Percentiles rank a stretch among this genome's conserved stretches.
Evolutionary conservation across 1,139 yeast genomes (phyloP).

Genomic region (Blastobotrys petasosporus): DNA sequence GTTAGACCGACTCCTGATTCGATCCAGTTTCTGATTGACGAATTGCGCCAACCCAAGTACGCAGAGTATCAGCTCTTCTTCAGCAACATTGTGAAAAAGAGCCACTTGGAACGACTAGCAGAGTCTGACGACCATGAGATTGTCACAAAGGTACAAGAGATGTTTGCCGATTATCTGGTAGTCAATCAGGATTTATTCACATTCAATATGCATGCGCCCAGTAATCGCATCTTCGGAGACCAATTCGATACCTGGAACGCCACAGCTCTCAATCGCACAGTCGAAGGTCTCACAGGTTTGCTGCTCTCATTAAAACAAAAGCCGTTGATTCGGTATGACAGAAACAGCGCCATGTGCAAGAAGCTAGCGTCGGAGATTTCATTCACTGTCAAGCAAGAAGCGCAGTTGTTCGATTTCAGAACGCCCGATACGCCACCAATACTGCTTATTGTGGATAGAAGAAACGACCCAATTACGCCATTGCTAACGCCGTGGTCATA

Average conservation of each 20-base stretch:
- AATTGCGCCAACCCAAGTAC: slow-evolving; percentile 73
- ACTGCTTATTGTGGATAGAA: slow-evolving; percentile 72
- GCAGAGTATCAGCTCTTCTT: slow-evolving; percentile 67
- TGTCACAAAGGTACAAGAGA: slow-evolving; percentile 67
- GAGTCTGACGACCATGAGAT: slow-evolving; percentile 85
- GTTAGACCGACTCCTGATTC: slow-evolving; percentile 68
- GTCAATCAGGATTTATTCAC: slow-evolving; percentile 65
- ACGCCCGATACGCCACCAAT: slow-evolving; percentile 64
- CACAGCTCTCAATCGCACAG: slow-evolving; percentile 42
- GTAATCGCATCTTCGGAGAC: slow-evolving; percentile 26
- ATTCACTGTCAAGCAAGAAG: slow-evolving; percentile 34
- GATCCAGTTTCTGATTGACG: slow-evolving; percentile 53
- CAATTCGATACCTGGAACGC: slow-evolving; percentile 43
- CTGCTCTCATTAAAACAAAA: slow-evolving; percentile 67
- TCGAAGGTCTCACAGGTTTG: slow-evolving; percentile 55
- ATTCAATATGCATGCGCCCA: slow-evolving; percentile 34
- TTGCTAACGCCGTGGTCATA: slow-evolving; percentile 93
- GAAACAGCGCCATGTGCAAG: slow-evolving; percentile 54
- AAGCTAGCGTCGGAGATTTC: slow-evolving; percentile 64
- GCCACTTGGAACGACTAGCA: slow-evolving; percentile 77
- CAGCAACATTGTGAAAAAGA: slow-evolving; percentile 67
- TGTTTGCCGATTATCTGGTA: slow-evolving; percentile 77
- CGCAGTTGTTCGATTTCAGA: slow-evolving; percentile 59
- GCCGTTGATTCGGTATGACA: slow-evolving; percentile 74
- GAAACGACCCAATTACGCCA: slow-evolving; percentile 90